These are phyloP conservation scores for Elongisporangium anandrum DNA, from an alignment of 352 stramenopile genomes.

Conservation along the genomic window DNA sequence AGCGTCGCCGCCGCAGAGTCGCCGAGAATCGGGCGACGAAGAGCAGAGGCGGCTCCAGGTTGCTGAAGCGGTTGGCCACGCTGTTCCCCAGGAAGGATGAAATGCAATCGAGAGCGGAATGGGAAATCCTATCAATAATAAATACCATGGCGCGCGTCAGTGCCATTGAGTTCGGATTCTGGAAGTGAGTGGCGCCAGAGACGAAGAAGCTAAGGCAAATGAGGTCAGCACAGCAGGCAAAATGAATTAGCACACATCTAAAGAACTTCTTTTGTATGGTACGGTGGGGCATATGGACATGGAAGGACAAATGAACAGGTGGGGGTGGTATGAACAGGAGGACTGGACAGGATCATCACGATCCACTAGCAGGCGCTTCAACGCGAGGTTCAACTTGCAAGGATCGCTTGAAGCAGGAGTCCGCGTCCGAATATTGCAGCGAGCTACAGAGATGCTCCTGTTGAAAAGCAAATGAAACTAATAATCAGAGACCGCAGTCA, in stretches of 20 bases:
- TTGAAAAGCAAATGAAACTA: neutral
- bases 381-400: conserved; percentile 81
- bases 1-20: neutral
- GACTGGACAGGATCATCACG: conserved; percentile 5
- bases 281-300: neutral
- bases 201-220: too few species aligned
- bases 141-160: neutral
- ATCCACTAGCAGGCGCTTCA: conserved; percentile 23
- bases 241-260: neutral
- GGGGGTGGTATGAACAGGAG: neutral
- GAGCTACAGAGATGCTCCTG: conserved; percentile 76
- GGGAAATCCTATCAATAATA: neutral
- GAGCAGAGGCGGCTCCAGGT: neutral
- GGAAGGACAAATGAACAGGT: neutral
- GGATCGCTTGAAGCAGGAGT: conserved; percentile 77
- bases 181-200: too few species aligned
- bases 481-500: neutral
- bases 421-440: conserved; percentile 53
- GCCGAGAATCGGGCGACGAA: neutral
- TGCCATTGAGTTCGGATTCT: too few species aligned
- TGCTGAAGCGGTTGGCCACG: too few species aligned
- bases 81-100: neutral
- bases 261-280: neutral
- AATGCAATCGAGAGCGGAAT: neutral
- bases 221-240: too few species aligned